A percentile compares a stretch with the other conserved stretches of the same genome.
These are phyloP conservation scores for Combretum micranthum DNA, from an alignment of 345 rosid species.

Conservation along the genomic window DNA sequence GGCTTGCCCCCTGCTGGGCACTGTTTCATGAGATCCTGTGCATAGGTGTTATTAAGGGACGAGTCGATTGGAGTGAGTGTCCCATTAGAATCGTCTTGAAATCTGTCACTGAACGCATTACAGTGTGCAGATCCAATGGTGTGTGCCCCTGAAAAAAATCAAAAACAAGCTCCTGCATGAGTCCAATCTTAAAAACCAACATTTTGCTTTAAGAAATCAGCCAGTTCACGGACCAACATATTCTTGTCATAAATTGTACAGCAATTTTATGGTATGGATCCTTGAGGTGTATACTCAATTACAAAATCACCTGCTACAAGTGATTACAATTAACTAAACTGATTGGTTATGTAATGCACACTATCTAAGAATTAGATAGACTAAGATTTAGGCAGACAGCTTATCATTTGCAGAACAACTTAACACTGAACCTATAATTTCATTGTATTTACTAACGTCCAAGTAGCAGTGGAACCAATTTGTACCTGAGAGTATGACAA, in stretches of 20 bases:
- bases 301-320: no score
- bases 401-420: neutral
- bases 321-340: no score
- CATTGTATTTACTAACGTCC: neutral
- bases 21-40: constrained; percentile 33
- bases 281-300: no score
- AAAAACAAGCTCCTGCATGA: neutral
- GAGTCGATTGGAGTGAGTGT: constrained; percentile 33
- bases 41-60: constrained; percentile 45
- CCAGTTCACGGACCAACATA: no score
- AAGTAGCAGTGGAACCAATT: neutral
- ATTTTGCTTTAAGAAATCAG: no score
- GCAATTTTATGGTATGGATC: no score
- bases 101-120: constrained; percentile 57
- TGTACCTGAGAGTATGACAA: constrained; percentile 64
- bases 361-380: no score
- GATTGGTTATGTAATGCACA: no score
- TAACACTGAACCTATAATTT: neutral
- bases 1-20: constrained; percentile 38
- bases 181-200: no score
- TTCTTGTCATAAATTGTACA: no score
- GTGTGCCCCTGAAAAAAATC: constrained; percentile 49
- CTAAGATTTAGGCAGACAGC: no score
- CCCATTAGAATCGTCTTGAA: constrained; percentile 42
- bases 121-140: constrained; percentile 78